Base-by-base conservation (phyloP, 345 rosid genomes). In the Rhizophora mangle region DNA sequence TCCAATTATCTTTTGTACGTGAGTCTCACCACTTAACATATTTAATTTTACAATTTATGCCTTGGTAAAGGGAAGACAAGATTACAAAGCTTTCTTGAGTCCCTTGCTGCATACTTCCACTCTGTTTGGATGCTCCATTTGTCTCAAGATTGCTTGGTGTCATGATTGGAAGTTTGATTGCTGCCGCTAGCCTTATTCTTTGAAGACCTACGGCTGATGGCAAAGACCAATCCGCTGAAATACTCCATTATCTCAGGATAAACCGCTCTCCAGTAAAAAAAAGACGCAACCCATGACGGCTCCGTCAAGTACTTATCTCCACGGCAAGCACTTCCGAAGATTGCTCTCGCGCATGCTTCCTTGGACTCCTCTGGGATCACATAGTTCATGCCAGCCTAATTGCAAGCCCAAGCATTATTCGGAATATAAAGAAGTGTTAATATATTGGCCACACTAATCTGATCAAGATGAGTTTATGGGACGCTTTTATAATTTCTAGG, bases 221-320 rank as follows among this genome's bases (percentile, higher is more conserved):
- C 58, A 54, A 54, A 54, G 58, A 24, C 58, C 58, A 21, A 8
- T 20, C 58, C 5, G 59, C 15, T 22, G 59, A 7, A 9, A n/a
- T n/a, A 18, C 9, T 65, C 60, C 20, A 55, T 24, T 22, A 34
- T 36, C 58, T 31, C 51, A 15, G 61, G 61, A 3, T 32, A 67
- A 15, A n/a, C 32, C 11, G 56, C 11, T 16, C 9, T 54, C 27
- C 49, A 54, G 51, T 36, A 15, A 2, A 34, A 52, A 11, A 30
- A 5, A 29, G 26, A 31, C 15, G 16, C n/a, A 55, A 36, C 21
- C 66, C 66, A 63, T 0, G 16, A 32, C 26, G 66, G 52, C 29
- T 20, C 66, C 39, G 8, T 24, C 30, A 64, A 18, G 36, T 49
- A 47, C 21, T 64, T 64, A 21, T 64, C 68, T 1, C 68, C 68